phyloP scores from a whole-genome alignment of 345 rosid genomes.

The Carallia brachiata region DNA sequence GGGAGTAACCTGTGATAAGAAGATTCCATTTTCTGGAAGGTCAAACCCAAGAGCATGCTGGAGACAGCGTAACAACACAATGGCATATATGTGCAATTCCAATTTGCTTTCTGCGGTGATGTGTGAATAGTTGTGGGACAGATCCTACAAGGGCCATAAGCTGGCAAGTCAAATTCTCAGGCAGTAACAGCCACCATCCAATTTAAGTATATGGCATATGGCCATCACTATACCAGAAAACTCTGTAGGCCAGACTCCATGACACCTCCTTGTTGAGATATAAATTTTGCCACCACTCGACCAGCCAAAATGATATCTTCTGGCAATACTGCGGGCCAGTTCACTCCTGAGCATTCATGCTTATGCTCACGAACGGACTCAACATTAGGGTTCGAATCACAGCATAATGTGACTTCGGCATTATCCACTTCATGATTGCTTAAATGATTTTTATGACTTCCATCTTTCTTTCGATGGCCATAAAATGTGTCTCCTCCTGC shows the following conservation, averaged over 20 bases:
- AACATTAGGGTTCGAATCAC: conserved; percentile 18
- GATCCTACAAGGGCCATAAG: conserved; percentile 39
- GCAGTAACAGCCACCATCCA: not conserved
- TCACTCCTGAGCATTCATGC: conserved; percentile 74
- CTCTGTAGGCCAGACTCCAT: conserved; percentile 30
- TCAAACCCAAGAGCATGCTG: conserved; percentile 40
- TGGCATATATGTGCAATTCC: conserved; percentile 66
- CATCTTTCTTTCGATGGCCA: conserved; percentile 22
- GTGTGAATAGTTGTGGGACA: conserved; percentile 61
- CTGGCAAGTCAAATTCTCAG: conserved; percentile 12
- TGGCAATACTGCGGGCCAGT: conserved; percentile 79
- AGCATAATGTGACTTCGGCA: conserved; percentile 30
- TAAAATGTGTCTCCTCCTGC: conserved; percentile 47
- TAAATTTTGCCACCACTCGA: conserved; percentile 53
- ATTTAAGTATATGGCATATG: not conserved
- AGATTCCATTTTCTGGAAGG: conserved; percentile 53
- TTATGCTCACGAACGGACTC: conserved; percentile 61
- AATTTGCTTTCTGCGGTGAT: conserved; percentile 62
- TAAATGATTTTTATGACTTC: conserved; percentile 24
- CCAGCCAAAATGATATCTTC: conserved; percentile 76
- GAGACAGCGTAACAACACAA: conserved; percentile 66
- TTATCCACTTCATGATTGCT: conserved; percentile 39
- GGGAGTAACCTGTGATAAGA: conserved; percentile 52
- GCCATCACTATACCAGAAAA: conserved; percentile 41
- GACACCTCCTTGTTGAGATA: conserved; percentile 36